A percentile compares a stretch with the other conserved stretches of the same genome.
These are phyloP conservation scores for Acanthamoeba polyphaga DNA, from an alignment of 208 protist genomes.

Conservation along the genomic window DNA sequence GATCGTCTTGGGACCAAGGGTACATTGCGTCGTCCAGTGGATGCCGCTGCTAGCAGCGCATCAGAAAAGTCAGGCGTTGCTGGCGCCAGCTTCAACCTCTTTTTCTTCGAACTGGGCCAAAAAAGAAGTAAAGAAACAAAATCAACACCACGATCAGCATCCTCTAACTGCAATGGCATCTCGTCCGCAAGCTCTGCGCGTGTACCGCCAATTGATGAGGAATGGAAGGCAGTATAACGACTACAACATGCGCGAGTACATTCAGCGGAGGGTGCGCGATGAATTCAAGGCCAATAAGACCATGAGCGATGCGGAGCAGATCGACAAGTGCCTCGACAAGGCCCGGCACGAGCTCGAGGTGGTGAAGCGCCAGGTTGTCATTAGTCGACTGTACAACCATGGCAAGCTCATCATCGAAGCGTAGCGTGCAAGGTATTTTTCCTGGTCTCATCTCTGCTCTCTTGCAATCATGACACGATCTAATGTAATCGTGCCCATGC, in stretches of 20 bases:
- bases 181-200: background rate
- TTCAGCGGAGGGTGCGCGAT: background rate
- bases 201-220: conserved; percentile 3
- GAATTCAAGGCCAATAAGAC: conserved; percentile 18
- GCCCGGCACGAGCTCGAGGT: background rate
- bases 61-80: no score
- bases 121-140: background rate
- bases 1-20: no score
- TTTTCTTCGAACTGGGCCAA: background rate
- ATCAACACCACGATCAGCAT: no score
- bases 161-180: background rate
- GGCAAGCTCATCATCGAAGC: conserved; percentile 2
- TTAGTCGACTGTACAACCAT: background rate
- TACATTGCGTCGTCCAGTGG: no score
- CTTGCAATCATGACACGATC: no score
- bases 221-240: background rate
- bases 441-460: no score
- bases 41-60: no score
- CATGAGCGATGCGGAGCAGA: background rate
- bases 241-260: conserved; percentile 37
- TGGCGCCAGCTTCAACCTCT: no score
- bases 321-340: background rate
- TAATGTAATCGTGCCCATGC: no score
- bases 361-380: background rate
- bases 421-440: background rate